Conservation (phyloP, 2,329 filamentous ascomycete genomes). For the Trichothecium sympodiale region DNA sequence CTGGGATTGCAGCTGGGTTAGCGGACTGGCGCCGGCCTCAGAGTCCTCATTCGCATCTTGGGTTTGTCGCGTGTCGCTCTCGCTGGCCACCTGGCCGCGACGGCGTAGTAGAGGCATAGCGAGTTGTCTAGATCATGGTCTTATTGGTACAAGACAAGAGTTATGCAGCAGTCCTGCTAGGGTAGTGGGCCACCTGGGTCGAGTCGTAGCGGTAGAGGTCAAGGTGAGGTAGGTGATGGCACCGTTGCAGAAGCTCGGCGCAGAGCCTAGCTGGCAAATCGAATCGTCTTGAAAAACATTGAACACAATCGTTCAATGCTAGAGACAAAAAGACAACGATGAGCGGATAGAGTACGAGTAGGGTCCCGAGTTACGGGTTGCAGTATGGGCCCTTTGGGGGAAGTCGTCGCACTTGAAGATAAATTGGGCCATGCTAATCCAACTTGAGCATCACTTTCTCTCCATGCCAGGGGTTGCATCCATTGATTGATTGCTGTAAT, state of each 20-base stretch:
- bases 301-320: conserved; percentile 20
- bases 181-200: background rate
- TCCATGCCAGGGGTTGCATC: no score
- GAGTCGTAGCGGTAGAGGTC: background rate
- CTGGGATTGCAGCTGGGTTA: background rate
- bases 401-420: no score
- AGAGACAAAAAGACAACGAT: no score
- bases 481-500: no score
- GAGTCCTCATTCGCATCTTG: conserved; percentile 4
- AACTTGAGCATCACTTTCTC: no score
- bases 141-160: conserved; percentile 16
- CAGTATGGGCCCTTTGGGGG: no score
- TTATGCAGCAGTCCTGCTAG: conserved; percentile 3
- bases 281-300: conserved; percentile 2
- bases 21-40: conserved; percentile 1
- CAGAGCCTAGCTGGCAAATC: conserved; percentile 3
- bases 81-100: conserved; percentile 44
- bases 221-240: background rate
- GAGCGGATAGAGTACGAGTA: no score
- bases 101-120: conserved; percentile 51
- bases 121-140: conserved; percentile 24
- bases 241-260: conserved; percentile 1
- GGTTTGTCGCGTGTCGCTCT: conserved; percentile 41
- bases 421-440: no score
- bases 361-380: no score